Evolutionary conservation across 1,139 yeast genomes (phyloP), one percentile per base, ranked within the genome.

Genomic region (Diutina mesorugosa): DNA sequence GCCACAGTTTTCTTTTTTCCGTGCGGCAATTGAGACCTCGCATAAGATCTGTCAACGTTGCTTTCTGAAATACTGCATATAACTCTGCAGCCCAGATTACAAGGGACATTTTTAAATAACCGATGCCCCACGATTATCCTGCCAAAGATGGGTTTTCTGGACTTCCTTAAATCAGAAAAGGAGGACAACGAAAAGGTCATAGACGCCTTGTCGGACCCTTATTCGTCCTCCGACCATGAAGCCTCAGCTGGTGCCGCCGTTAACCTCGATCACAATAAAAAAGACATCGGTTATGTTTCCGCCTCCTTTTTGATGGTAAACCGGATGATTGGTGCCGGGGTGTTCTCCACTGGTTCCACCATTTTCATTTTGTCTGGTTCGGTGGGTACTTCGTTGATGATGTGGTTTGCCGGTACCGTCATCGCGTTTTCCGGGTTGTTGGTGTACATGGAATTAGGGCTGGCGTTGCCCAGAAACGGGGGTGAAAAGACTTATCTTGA

Each of bases 241-340:
- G 53, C 59, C 12, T 12, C n/a, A 35, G 65, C 65, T 8, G 65
- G 66, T 21, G 75, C 70, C 8, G 70, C 72, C 46, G 72, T 76
- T 26, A 78, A 79, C 64, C 60, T 79, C 51, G 85, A 81, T 63
- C 71, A 74, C 61, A 82, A 82, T 65, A 72, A 71, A 57, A 80
- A 80, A 66, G 78, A 77, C 58, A 76, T 86, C 56, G 91, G 93
- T n/a, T 68, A 79, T 46, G 59, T 80, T n/a, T 84, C 90, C 2
- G 87, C 90, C 55, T 76, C 84, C 32, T 84, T 84, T 64, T 72
- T 88, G 57, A 84, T 87, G 67, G 76, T 87, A 64, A 88, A 88
- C 67, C 77, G 95, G 68, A 87, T 87, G 84, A 77, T 89, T 62
- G 96, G 96, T 61, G 88, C 95, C 9, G 96, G 96, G 67, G 87